Conservation (phyloP, 345 rosid genomes). For the Crucihimalaya himalaica region DNA sequence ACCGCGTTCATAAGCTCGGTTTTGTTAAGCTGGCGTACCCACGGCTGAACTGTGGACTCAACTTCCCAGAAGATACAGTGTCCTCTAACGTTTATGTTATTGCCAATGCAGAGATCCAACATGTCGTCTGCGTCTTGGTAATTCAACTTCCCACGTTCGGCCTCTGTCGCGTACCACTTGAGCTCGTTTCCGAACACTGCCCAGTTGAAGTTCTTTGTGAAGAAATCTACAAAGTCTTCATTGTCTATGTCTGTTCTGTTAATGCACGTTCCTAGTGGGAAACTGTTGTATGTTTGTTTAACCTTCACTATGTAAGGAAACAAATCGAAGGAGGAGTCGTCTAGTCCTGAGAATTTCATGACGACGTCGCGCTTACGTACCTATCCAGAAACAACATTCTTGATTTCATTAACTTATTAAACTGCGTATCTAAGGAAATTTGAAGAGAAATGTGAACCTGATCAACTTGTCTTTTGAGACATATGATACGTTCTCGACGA, state of each 20-base stretch:
- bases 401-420: not conserved
- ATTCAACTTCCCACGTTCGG: conserved; percentile 70
- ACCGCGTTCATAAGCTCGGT: conserved; percentile 44
- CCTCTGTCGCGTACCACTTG: conserved; percentile 91
- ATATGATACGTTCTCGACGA: conserved; percentile 59
- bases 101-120: conserved; percentile 60
- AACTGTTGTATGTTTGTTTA: conserved; percentile 69
- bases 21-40: conserved; percentile 48
- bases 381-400: conserved; percentile 46
- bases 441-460: conserved; percentile 45
- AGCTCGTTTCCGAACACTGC: conserved; percentile 89
- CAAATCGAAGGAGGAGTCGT: conserved; percentile 30
- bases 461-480: conserved; percentile 62
- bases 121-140: conserved; percentile 89
- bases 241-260: conserved; percentile 77
- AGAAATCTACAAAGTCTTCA: conserved; percentile 73
- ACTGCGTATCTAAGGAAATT: not conserved
- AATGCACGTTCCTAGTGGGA: conserved; percentile 83
- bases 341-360: conserved; percentile 58
- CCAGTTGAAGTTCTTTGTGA: conserved; percentile 79
- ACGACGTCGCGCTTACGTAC: conserved; percentile 77
- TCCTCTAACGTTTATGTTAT: conserved; percentile 62
- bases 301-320: conserved; percentile 57
- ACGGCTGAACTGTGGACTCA: conserved; percentile 50
- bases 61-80: conserved; percentile 60